Evolutionary conservation across 768 basidiomycete species (phyloP).

Genomic region (Tulasnella sp.): DNA sequence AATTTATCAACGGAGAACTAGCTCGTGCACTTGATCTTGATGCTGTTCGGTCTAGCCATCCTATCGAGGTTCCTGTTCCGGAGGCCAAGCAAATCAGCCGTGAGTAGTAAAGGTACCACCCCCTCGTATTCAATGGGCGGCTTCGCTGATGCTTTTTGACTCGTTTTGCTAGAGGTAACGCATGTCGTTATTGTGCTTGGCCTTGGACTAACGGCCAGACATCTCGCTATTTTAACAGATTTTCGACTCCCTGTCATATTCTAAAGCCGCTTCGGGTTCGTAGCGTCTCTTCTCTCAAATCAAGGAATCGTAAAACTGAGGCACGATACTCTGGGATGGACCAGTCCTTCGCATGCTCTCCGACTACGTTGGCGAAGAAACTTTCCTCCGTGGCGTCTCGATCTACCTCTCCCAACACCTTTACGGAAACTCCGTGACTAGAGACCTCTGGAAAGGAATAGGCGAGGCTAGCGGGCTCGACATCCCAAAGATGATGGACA

Average conservation of each 20-base stretch:
- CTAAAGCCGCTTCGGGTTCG: constrained; percentile 73
- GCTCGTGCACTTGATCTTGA: constrained; percentile 77
- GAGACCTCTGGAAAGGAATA: constrained; percentile 78
- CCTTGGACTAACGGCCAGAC: too few species aligned
- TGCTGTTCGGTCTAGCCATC: constrained; percentile 81
- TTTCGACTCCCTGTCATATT: constrained; percentile 84
- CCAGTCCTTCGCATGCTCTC: constrained; percentile 91
- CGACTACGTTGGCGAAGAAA: constrained; percentile 84
- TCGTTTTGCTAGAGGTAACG: background rate
- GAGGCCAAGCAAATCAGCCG: constrained; percentile 83
- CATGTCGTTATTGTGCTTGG: background rate
- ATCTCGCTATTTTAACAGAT: constrained; percentile 48
- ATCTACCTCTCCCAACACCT: constrained; percentile 86
- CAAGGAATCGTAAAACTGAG: background rate
- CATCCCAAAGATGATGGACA: constrained; percentile 77
- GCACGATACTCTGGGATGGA: too few species aligned
- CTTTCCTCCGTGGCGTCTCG: constrained; percentile 83
- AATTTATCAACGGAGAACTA: constrained; percentile 76
- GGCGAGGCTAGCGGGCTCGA: constrained; percentile 67
- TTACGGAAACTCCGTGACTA: constrained; percentile 79
- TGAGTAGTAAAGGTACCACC: constrained; percentile 41
- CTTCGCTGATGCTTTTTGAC: background rate
- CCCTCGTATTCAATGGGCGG: background rate
- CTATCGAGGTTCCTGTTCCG: constrained; percentile 86
- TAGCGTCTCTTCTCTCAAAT: background rate